phyloP scores from a whole-genome alignment of 257 asterid species.

The Agastache rugosa region DNA sequence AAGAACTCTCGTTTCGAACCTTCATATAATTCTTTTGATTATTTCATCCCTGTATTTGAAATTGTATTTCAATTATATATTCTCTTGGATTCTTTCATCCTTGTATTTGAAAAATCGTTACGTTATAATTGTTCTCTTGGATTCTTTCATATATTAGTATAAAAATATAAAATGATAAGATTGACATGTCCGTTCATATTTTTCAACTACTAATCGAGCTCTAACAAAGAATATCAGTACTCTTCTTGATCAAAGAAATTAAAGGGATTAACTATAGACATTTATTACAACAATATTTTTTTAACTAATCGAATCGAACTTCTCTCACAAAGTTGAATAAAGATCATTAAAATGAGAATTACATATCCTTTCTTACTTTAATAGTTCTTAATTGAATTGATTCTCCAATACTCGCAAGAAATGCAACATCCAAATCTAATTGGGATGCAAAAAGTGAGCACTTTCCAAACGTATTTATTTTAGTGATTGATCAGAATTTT shows the following conservation, averaged over 20 bases:
- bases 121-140: neutral
- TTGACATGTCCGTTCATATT: neutral
- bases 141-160: too few species aligned
- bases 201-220: neutral
- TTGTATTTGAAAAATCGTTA: neutral
- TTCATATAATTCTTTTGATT: neutral
- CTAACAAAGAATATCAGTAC: neutral
- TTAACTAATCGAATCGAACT: slow-evolving; percentile 33
- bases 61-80: too few species aligned
- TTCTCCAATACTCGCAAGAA: slow-evolving; percentile 43
- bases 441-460: slow-evolving; percentile 41
- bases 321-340: slow-evolving; percentile 23
- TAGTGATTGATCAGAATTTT: slow-evolving; percentile 28
- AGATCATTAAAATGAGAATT: slow-evolving; percentile 27
- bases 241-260: neutral
- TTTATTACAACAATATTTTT: slow-evolving; percentile 11
- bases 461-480: slow-evolving; percentile 23
- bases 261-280: neutral
- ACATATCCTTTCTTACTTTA: slow-evolving; percentile 21
- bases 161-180: too few species aligned
- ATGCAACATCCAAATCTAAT: slow-evolving; percentile 41
- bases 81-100: neutral
- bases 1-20: too few species aligned
- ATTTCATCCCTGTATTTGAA: neutral
- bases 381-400: slow-evolving; percentile 38